phyloP scores from a whole-genome alignment of 1,284 basidiomycete genomes.

The Acaromyces ingoldii region DNA sequence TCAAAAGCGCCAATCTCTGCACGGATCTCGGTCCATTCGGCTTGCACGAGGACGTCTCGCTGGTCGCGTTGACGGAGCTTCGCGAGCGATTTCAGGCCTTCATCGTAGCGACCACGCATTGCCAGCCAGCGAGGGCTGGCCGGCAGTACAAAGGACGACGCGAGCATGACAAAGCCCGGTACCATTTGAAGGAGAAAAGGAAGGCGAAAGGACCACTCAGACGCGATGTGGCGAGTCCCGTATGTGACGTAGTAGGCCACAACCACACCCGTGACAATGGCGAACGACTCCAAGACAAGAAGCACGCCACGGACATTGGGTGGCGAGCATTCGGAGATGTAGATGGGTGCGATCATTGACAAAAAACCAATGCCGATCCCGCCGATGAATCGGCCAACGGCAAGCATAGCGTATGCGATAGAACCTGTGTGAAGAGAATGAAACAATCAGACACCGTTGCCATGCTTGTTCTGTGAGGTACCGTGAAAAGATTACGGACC shows the following conservation, averaged over 20 bases:
- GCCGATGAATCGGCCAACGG: conserved; percentile 34
- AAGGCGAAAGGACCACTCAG: conserved; percentile 17
- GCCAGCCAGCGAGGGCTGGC: conserved; percentile 27
- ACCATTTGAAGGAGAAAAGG: conserved; percentile 30
- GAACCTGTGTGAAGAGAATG: too few relatives aligned
- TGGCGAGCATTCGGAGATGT: conserved; percentile 9
- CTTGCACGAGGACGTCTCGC: conserved; percentile 15
- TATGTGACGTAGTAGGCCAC: conserved; percentile 52
- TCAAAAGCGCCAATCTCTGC: conserved; percentile 52
- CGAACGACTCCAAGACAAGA: conserved; percentile 60
- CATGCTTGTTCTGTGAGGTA: neutral
- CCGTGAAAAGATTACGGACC: neutral
- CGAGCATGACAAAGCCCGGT: conserved; percentile 6
- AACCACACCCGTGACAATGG: conserved; percentile 63
- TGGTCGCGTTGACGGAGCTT: conserved; percentile 54
- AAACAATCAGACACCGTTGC: neutral
- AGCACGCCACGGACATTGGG: conserved; percentile 7
- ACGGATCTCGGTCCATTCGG: conserved; percentile 25
- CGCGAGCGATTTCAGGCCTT: conserved; percentile 40
- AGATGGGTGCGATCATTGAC: conserved; percentile 16
- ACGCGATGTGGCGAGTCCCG: conserved; percentile 42
- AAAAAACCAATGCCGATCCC: conserved; percentile 31
- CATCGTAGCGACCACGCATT: conserved; percentile 13
- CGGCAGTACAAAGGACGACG: conserved; percentile 15
- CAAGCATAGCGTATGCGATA: conserved; percentile 51